Conservation (phyloP, 2,329 filamentous ascomycete species). For the Aureobasidium sp. region DNA sequence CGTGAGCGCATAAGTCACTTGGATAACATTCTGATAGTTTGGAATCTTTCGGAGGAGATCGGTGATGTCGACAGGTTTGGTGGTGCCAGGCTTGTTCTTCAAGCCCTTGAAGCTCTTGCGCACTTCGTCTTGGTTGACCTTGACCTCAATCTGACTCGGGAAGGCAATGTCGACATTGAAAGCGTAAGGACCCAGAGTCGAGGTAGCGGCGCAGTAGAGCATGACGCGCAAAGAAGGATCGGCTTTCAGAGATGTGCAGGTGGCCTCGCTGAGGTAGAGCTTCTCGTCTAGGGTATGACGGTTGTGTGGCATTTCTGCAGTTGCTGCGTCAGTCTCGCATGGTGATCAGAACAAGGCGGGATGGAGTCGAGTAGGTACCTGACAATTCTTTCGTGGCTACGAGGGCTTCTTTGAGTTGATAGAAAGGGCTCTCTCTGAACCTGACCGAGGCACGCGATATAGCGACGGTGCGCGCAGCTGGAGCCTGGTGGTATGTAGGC, state of each 20-base stretch:
- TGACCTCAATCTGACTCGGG: constrained; percentile 85
- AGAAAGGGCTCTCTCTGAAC: constrained; percentile 64
- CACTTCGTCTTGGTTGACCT: constrained; percentile 78
- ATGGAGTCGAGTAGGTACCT: constrained; percentile 42
- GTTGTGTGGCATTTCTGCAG: constrained; percentile 49
- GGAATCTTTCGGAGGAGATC: constrained; percentile 60
- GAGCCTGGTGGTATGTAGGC: neutral
- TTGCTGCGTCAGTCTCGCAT: constrained; percentile 25
- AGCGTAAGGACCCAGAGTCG: constrained; percentile 46
- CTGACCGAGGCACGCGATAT: neutral
- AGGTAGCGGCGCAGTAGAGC: constrained; percentile 63
- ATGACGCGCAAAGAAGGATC: constrained; percentile 63
- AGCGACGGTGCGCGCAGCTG: neutral
- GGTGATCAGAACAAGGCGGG: constrained; percentile 17
- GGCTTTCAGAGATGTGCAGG: constrained; percentile 46
- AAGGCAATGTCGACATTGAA: constrained; percentile 64
- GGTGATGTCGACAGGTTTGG: constrained; percentile 87
- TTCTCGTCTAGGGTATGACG: constrained; percentile 50
- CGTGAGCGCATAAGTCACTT: constrained; percentile 88
- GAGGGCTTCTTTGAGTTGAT: constrained; percentile 57
- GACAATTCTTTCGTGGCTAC: constrained; percentile 61
- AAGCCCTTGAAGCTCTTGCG: constrained; percentile 89
- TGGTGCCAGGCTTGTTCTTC: constrained; percentile 94
- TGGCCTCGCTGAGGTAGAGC: constrained; percentile 47
- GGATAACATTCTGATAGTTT: constrained; percentile 64